A percentile compares a stretch with the other conserved stretches of the same genome.
Conservation (phyloP, 805 yeast species). For the Blastobotrys terrestris region DNA sequence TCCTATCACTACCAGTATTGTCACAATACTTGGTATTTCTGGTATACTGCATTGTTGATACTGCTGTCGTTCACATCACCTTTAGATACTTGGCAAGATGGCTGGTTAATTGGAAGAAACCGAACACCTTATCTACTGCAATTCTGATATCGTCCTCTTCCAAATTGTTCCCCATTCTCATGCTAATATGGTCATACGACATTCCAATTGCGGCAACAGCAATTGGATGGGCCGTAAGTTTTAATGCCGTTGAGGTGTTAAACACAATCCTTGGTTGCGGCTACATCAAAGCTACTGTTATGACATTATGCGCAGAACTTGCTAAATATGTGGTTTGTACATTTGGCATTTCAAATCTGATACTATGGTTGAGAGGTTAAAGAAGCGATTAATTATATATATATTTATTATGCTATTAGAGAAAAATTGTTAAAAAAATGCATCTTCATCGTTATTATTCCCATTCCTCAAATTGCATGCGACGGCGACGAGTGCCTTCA, state of each 20-base stretch:
- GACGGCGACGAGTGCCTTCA: constrained; percentile 35
- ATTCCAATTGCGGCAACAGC: constrained; percentile 56
- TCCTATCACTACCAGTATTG: constrained; percentile 27
- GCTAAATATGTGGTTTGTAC: constrained; percentile 12
- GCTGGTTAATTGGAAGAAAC: constrained; percentile 34
- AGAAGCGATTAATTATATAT: neutral
- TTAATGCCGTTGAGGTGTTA: constrained; percentile 62
- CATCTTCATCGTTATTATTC: constrained; percentile 24
- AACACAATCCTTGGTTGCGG: constrained; percentile 37
- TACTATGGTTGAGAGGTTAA: neutral
- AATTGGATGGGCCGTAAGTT: constrained; percentile 53
- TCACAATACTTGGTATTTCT: constrained; percentile 35
- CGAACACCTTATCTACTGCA: constrained; percentile 53
- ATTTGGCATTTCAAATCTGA: constrained; percentile 3
- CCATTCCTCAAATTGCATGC: constrained; percentile 39
- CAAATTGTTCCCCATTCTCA: constrained; percentile 80
- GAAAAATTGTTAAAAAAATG: neutral
- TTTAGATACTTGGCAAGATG: constrained; percentile 32
- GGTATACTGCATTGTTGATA: constrained; percentile 31
- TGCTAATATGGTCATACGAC: constrained; percentile 97
- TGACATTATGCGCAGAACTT: constrained; percentile 25
- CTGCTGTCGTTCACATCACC: constrained; percentile 29
- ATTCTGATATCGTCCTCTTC: constrained; percentile 71
- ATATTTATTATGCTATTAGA: neutral
- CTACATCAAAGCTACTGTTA: constrained; percentile 27